A percentile compares a stretch with the other conserved stretches of the same genome.
Conservation (phyloP, 2,329 filamentous ascomycete genomes). For the Xylariaceae sp. region DNA sequence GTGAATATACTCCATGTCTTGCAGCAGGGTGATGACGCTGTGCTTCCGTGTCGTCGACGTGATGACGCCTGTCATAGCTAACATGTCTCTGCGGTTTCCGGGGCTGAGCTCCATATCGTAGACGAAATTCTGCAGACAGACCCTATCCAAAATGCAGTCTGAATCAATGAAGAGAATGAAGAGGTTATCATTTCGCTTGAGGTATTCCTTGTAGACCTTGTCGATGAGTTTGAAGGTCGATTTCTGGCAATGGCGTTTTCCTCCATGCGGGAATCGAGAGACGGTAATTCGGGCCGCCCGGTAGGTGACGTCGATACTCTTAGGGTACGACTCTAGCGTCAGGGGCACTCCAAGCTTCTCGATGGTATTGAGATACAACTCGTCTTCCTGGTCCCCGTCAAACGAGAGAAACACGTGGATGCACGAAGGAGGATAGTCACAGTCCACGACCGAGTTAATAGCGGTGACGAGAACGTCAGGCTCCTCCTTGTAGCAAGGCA, state of each 20-base stretch:
- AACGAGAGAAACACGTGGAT: conserved; percentile 96
- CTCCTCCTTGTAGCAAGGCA: conserved; percentile 95
- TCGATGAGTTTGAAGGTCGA: conserved; percentile 91
- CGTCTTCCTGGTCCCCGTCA: conserved; percentile 86
- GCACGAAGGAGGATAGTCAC: conserved; percentile 89
- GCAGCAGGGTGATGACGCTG: conserved; percentile 85
- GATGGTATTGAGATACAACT: conserved; percentile 85
- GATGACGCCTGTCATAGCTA: conserved; percentile 97
- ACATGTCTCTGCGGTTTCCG: conserved; percentile 87
- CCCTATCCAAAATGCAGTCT: conserved; percentile 88
- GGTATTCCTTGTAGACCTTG: conserved; percentile 84
- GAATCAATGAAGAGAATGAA: conserved; percentile 98
- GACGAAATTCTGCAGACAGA: conserved; percentile 96
- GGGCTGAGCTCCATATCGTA: conserved; percentile 98
- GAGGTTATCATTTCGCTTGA: conserved; percentile 85
- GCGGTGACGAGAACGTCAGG: conserved; percentile 82
- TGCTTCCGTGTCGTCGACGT: conserved; percentile 90
- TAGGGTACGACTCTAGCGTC: conserved; percentile 76
- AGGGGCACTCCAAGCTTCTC: conserved; percentile 81
- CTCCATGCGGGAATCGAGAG: conserved; percentile 89
- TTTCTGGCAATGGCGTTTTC: conserved; percentile 93
- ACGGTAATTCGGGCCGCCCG: conserved; percentile 82
- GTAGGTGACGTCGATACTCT: conserved; percentile 88
- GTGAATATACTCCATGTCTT: conserved; percentile 98
- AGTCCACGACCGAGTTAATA: conserved; percentile 88